A percentile compares a stretch with the other conserved stretches of the same genome.
Conservation (phyloP, 208 protist species). For the Phytomonas sp. region DNA sequence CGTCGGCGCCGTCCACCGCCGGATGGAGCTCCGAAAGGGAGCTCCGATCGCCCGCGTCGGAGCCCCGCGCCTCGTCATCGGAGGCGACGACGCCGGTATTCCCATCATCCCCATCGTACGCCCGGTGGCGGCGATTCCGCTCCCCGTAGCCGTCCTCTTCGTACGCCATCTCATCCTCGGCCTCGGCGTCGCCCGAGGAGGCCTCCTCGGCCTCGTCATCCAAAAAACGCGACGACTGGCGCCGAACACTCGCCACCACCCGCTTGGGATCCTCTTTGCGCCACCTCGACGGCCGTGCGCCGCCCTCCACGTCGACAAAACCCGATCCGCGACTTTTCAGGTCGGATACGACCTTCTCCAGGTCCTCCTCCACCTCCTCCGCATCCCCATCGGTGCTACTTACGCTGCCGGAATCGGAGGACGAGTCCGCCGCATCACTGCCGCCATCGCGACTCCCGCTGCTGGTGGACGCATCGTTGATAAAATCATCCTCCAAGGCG, state of each 20-base stretch:
- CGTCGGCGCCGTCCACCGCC: not conserved
- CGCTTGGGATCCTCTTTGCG: constrained; percentile 28
- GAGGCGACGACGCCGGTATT: not conserved
- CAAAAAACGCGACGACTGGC: constrained; percentile 50
- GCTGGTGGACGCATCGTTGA: constrained; percentile 11
- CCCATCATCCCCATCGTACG: not conserved
- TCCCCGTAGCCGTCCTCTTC: constrained; percentile 16
- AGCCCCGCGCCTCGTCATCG: not conserved
- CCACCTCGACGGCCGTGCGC: constrained; percentile 54
- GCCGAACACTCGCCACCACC: constrained; percentile 27
- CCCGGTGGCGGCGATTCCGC: not conserved
- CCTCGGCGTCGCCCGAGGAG: constrained; percentile 27
- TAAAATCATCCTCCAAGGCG: constrained; percentile 14
- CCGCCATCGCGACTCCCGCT: constrained; percentile 12
- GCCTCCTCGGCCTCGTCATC: constrained; percentile 78
- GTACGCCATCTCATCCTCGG: constrained; percentile 17
- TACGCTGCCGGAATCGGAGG: not conserved
- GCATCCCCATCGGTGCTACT: not conserved
- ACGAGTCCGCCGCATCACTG: constrained; percentile 11
- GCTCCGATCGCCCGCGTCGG: constrained; percentile 20
- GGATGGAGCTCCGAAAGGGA: constrained; percentile 8
- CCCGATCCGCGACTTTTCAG: constrained; percentile 38
- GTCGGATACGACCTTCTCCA: constrained; percentile 48
- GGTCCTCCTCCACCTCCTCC: constrained; percentile 26
- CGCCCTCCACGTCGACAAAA: constrained; percentile 28